Evolutionary conservation across 2,329 filamentous ascomycete species (phyloP), one percentile per base, ranked within the genome.

Genomic region (Lasiodiplodia sp.): DNA sequence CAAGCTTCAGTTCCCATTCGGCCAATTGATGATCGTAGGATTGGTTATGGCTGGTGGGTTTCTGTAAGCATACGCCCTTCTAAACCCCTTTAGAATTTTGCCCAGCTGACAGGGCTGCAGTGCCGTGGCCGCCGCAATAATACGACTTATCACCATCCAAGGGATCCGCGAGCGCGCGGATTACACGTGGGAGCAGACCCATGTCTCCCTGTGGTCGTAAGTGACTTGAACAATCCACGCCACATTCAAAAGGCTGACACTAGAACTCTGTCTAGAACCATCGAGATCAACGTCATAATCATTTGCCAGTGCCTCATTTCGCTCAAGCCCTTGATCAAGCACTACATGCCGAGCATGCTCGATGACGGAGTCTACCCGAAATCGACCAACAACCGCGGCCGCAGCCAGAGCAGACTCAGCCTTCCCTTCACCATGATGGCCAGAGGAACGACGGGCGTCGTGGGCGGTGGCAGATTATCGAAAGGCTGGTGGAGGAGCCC

Each of bases 271-370:
- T 28, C 11, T 28, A 67, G 65, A 12, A 31, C 90, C 14, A 88
- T 97, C 67, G 93, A 97, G 78, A 92, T 96, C 73, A 94, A 96
- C 71, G 85, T 95, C 2, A 93, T 92, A 18, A 92, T 96, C 72
- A 89, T 92, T 63, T 95, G 92, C 75, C 92, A 91, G 51, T 96
- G 92, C 73, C 90, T 96, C 25, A 93, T 93, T 6, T 93, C 91
- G 0, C 82, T 96, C 65, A 97, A 96, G 76, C 93, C 93, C 4
- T 83, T 97, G 5, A 88, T 94, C 68, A 87, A 91, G 38, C 79
- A 84, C 12, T 80, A 87, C 62, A 70, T 86, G 57, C 86, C 86
- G 6, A 80, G 80, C 53, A 74, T 87, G 74, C 82, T 88, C 55
- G 81, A 82, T 64, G 83, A 85, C 71, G 70, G 71, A 1, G 16